Evolutionary conservation across 352 stramenopile species (phyloP).

Genomic region (Globisporangium okanoganense): DNA sequence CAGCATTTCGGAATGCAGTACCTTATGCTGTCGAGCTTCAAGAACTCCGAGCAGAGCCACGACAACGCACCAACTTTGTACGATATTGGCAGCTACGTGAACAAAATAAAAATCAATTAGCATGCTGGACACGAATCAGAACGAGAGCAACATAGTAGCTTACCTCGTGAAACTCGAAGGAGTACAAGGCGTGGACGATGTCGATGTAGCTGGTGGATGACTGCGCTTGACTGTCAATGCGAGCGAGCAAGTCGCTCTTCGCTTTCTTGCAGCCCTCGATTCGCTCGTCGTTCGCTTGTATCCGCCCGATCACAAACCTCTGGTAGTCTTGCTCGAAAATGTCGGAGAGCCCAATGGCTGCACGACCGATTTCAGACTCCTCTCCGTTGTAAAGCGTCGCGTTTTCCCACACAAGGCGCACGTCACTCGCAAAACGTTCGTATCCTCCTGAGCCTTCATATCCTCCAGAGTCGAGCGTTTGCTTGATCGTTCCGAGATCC

Average conservation of each 20-base stretch:
- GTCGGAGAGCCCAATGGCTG: conserved; percentile 66
- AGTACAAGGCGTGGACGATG: conserved; percentile 68
- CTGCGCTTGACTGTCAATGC: conserved; percentile 18
- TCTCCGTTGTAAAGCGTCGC: conserved; percentile 73
- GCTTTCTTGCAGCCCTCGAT: conserved; percentile 51
- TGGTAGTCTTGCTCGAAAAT: conserved; percentile 83
- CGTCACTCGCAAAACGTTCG: conserved; percentile 64
- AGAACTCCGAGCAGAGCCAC: conserved; percentile 66
- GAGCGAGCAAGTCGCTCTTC: conserved; percentile 25
- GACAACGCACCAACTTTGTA: conserved; percentile 63
- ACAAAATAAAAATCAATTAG: not conserved
- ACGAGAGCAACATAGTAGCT: not conserved
- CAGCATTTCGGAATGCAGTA: conserved; percentile 5
- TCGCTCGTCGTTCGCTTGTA: conserved; percentile 52
- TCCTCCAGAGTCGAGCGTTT: conserved; percentile 59
- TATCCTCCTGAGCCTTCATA: conserved; percentile 64
- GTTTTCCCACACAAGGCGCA: conserved; percentile 87
- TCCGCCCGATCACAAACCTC: conserved; percentile 56
- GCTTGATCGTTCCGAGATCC: conserved; percentile 88
- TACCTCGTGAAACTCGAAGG: conserved; percentile 66
- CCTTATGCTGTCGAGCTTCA: conserved; percentile 51
- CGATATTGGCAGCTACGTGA: conserved; percentile 36
- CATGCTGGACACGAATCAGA: not conserved
- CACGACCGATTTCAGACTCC: conserved; percentile 68
- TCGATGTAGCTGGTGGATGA: conserved; percentile 43